Evolutionary conservation across 2,329 filamentous ascomycete genomes (phyloP), one percentile per base, ranked within the genome.

Genomic region (Curvularia sp.): DNA sequence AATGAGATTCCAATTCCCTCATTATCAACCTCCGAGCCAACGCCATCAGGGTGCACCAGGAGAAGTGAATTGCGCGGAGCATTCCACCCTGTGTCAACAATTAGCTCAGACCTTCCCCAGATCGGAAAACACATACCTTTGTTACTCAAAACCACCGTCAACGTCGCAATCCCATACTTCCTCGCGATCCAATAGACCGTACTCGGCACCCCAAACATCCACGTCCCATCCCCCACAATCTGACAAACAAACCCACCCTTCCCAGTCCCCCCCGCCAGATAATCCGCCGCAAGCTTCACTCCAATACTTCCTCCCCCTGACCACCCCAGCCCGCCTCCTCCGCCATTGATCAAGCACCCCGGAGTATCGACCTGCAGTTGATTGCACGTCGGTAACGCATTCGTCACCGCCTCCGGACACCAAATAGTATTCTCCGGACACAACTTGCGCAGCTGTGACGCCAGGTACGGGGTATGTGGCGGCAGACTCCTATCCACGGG

Each of bases 261-360:
- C 31, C 82, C 78, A 58, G 82, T 75, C 6, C 42, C 24, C 0
- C 42, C 42, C 12, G 42, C 42, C 42, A 44, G 15, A 3, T 76
- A 75, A 51, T 88, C 84, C 0, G 83, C 81, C 0, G 90, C 91
- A 8, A 94, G 83, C 73, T 93, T 93, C 70, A 93, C 88, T 2
- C 91, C 91, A 3, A 94, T 75, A 0, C 89, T 88, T n/a, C 68
- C 91, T 15, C 91, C 91, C 12, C 90, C 91, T 10, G 87, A 90
- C 91, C 91, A 94, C 1, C 91, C 91, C 0, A 94, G 85, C 1
- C 91, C 91, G 12, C 90, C 91, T 1, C 89, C 91, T 1, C 91
- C 91, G 71, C 90, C 93, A 74, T 93, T 93, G 69, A 94, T 86
- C 89, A 89, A 93, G 0, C 86, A 87, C 0, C 90, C 89, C 0